Conservation (phyloP, 192 early-diverging fungal species). For the Phlyctochytrium bullatum region DNA sequence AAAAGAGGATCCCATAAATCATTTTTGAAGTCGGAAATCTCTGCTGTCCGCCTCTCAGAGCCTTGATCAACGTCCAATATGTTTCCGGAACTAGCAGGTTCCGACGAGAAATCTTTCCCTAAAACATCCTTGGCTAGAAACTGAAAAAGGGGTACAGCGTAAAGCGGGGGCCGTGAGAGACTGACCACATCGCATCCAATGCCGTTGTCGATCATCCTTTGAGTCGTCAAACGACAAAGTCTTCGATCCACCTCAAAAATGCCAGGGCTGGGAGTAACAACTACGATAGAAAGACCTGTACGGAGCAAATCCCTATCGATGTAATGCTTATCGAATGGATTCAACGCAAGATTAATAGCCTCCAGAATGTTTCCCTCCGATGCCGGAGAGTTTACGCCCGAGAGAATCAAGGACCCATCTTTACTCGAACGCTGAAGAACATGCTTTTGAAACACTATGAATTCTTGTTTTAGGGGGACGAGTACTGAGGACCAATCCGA, state of each 20-base stretch:
- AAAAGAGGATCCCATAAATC: conserved; percentile 55
- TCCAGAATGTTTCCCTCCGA: conserved; percentile 94
- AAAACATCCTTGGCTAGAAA: conserved; percentile 58
- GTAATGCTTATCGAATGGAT: conserved; percentile 90
- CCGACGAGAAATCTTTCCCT: no score
- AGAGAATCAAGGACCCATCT: conserved; percentile 51
- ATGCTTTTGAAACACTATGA: conserved; percentile 69
- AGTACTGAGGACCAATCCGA: conserved; percentile 66
- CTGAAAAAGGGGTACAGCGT: conserved; percentile 83
- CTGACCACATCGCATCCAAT: conserved; percentile 91
- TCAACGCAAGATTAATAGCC: conserved; percentile 93
- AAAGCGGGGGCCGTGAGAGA: conserved; percentile 80
- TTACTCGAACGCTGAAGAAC: conserved; percentile 54
- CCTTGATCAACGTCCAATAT: no score
- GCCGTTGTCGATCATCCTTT: conserved; percentile 91
- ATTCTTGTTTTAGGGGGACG: conserved; percentile 68
- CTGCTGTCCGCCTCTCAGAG: background rate
- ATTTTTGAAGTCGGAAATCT: conserved; percentile 5
- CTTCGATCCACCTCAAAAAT: conserved; percentile 84
- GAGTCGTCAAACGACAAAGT: conserved; percentile 85
- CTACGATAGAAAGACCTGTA: conserved; percentile 84
- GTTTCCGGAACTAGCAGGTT: no score
- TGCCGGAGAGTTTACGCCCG: conserved; percentile 78
- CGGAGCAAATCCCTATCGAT: conserved; percentile 91
- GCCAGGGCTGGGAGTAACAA: conserved; percentile 88